These are phyloP conservation scores for Cryphonectria parasitica DNA, from an alignment of 2,329 filamentous ascomycete species.

Conservation along the genomic window DNA sequence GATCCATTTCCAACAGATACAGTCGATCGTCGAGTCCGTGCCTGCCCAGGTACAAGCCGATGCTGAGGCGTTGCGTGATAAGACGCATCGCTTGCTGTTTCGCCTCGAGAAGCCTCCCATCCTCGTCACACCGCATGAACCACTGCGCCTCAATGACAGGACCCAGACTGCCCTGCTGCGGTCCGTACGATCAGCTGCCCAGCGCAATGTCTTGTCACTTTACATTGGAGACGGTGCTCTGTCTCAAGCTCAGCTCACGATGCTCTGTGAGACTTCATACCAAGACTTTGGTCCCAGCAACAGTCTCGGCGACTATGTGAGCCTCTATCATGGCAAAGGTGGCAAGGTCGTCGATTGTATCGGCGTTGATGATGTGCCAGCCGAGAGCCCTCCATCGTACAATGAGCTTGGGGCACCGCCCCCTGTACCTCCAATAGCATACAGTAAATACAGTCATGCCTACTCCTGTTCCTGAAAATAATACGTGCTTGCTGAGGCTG, in stretches of 20 bases:
- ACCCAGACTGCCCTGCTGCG: slow-evolving; percentile 19
- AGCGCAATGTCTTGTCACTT: slow-evolving; percentile 12
- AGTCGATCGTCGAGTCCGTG: not conserved
- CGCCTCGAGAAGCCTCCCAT: not conserved
- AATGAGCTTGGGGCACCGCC: slow-evolving; percentile 17
- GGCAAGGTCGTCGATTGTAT: slow-evolving; percentile 15
- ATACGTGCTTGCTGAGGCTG: not conserved
- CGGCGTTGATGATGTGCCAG: not conserved
- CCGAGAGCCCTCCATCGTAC: slow-evolving; percentile 18
- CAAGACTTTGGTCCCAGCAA: slow-evolving; percentile 6
- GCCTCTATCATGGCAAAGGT: slow-evolving; percentile 14
- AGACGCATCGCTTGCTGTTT: not conserved
- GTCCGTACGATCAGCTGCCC: slow-evolving; percentile 19
- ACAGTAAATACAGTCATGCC: slow-evolving; percentile 5
- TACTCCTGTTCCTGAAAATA: not conserved
- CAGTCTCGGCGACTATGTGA: slow-evolving; percentile 1
- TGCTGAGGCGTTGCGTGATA: not conserved
- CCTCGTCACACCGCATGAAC: slow-evolving; percentile 1
- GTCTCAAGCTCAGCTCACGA: slow-evolving; percentile 10
- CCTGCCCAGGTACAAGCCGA: not conserved
- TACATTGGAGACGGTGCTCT: not conserved
- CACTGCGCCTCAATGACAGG: slow-evolving; percentile 22
- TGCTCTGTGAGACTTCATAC: slow-evolving; percentile 14
- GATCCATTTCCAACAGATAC: not conserved
- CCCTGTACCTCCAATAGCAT: slow-evolving; percentile 2